Evolutionary conservation across 257 asterid genomes (phyloP).

Genomic region (Anisodus acutangulus): DNA sequence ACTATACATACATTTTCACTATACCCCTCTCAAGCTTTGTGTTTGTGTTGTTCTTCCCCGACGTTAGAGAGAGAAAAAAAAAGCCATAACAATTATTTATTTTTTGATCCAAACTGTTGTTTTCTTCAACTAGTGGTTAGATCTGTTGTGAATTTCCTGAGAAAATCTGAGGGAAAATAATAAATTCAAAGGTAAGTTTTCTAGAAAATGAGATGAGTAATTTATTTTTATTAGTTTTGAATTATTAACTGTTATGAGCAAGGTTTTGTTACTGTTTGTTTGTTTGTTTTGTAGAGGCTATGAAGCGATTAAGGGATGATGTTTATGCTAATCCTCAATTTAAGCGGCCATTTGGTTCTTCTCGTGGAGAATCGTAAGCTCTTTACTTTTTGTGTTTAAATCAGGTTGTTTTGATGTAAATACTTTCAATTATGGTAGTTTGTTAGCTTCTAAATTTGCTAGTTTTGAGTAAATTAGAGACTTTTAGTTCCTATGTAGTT

Average conservation of each 20-base stretch:
- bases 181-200: constrained; percentile 22
- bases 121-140: constrained; percentile 22
- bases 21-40: neutral
- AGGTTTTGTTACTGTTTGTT: neutral
- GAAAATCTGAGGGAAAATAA: constrained; percentile 24
- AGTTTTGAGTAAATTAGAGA: constrained; percentile 31
- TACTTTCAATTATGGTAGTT: neutral
- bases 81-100: neutral
- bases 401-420: constrained; percentile 10
- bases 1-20: constrained; percentile 8
- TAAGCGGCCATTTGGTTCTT: constrained; percentile 40
- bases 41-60: constrained; percentile 9
- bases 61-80: constrained; percentile 8
- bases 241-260: constrained; percentile 15
- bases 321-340: constrained; percentile 31
- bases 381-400: constrained; percentile 12
- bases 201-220: constrained; percentile 30
- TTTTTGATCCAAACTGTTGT: constrained; percentile 28
- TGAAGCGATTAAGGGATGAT: constrained; percentile 40
- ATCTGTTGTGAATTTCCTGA: constrained; percentile 26
- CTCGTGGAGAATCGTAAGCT: constrained; percentile 63
- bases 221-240: neutral
- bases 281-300: constrained; percentile 35
- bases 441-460: constrained; percentile 6
- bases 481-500: constrained; percentile 28